Conservation (phyloP, 192 early-diverging fungal species). For the Dissophora ornata region DNA sequence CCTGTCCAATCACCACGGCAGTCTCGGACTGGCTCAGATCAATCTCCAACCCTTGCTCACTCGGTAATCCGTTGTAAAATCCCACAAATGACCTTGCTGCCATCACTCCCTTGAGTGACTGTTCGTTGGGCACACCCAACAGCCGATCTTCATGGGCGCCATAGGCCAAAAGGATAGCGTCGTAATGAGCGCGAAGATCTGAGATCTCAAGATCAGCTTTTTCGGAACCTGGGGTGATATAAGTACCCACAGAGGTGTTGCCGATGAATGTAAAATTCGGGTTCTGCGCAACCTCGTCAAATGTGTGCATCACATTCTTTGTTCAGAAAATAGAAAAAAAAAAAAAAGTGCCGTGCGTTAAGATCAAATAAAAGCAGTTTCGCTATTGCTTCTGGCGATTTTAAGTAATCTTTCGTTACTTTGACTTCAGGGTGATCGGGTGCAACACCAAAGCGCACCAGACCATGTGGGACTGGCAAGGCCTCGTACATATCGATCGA, state of each 20-base stretch:
- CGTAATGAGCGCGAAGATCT: constrained; percentile 71
- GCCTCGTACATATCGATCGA: constrained; percentile 88
- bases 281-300: constrained; percentile 80
- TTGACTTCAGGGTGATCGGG: constrained; percentile 98
- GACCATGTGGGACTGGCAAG: constrained; percentile 87
- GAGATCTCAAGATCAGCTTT: constrained; percentile 55
- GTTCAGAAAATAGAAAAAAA: constrained; percentile 17
- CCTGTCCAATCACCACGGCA: constrained; percentile 88
- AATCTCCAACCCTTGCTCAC: constrained; percentile 65
- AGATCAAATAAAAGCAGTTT: neutral
- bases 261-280: constrained; percentile 82
- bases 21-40: constrained; percentile 78
- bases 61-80: constrained; percentile 95
- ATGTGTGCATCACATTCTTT: constrained; percentile 91
- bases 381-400: too few relatives aligned
- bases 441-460: constrained; percentile 94
- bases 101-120: constrained; percentile 68
- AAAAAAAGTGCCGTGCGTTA: neutral
- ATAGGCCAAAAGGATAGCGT: constrained; percentile 86
- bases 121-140: constrained; percentile 77
- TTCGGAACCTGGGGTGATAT: constrained; percentile 20
- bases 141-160: constrained; percentile 82
- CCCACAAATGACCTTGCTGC: constrained; percentile 89
- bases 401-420: constrained; percentile 63
- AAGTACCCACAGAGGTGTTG: constrained; percentile 76